These are phyloP conservation scores for Xylaria sp. DNA, from an alignment of 2,329 filamentous ascomycete species.

Conservation along the genomic window DNA sequence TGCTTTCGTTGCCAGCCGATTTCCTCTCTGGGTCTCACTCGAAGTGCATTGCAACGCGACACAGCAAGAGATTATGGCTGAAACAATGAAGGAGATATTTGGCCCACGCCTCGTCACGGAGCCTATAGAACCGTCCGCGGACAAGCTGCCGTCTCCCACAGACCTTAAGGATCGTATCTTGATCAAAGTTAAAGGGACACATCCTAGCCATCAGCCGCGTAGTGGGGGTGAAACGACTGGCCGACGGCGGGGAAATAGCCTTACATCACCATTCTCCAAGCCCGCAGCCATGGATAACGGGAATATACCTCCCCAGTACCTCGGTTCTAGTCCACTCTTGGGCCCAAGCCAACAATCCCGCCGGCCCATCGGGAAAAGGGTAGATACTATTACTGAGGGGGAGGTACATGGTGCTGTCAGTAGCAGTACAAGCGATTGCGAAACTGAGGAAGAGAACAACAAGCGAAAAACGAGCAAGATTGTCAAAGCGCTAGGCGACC, in stretches of 20 bases:
- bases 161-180: constrained; percentile 83
- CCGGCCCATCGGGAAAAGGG: constrained; percentile 56
- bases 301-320: constrained; percentile 55
- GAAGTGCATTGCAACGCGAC: constrained; percentile 88
- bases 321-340: constrained; percentile 61
- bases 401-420: constrained; percentile 60
- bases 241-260: constrained; percentile 68
- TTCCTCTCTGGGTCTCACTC: constrained; percentile 91
- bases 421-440: constrained; percentile 79
- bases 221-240: constrained; percentile 52
- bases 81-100: constrained; percentile 85
- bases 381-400: constrained; percentile 64
- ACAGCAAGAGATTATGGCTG: constrained; percentile 87
- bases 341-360: constrained; percentile 57
- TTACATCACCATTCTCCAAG: constrained; percentile 77
- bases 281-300: constrained; percentile 65
- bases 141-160: constrained; percentile 81
- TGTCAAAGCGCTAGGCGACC: constrained; percentile 77
- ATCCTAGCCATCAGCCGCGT: constrained; percentile 56
- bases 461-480: constrained; percentile 83
- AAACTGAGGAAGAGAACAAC: constrained; percentile 65
- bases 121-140: constrained; percentile 71
- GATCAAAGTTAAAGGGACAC: constrained; percentile 91
- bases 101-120: constrained; percentile 78
- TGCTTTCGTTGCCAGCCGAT: constrained; percentile 85